phyloP scores from a whole-genome alignment of 106 monocot species.

The Acanthochlamys bracteata region DNA sequence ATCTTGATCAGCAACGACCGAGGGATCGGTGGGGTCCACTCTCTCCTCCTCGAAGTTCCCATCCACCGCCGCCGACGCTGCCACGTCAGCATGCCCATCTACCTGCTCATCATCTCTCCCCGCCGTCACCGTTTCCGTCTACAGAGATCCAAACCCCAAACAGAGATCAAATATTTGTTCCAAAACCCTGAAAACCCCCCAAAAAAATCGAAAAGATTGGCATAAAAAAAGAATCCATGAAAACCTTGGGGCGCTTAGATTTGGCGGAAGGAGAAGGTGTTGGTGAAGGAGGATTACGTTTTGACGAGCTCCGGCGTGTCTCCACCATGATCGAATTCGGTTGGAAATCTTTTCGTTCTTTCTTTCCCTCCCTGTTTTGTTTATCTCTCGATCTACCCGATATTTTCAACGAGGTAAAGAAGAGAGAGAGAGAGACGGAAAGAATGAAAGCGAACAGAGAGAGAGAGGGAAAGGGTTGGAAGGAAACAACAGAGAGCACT shows the following conservation, averaged over 20 bases:
- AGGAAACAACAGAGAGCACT: not conserved
- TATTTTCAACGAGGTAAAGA: not conserved
- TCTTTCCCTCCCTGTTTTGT: not conserved
- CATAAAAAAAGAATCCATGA: not conserved
- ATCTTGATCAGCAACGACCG: not conserved
- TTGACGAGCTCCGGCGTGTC: constrained; percentile 37
- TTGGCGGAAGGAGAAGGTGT: constrained; percentile 13
- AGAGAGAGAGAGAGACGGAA: not conserved
- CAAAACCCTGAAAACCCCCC: not conserved
- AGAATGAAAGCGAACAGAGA: not conserved
- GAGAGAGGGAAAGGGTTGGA: constrained; percentile 2
- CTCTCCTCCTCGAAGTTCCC: not conserved
- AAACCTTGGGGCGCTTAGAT: constrained; percentile 33
- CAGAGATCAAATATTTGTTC: not conserved
- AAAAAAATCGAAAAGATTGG: not conserved
- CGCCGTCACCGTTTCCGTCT: not conserved
- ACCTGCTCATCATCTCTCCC: not conserved
- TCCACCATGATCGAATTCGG: constrained; percentile 20
- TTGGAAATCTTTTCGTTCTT: not conserved
- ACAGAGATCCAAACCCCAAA: not conserved
- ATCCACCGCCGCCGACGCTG: not conserved
- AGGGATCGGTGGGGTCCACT: not conserved
- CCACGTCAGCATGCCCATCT: not conserved
- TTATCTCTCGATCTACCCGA: constrained; percentile 6
- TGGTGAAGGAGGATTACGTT: constrained; percentile 26